These are phyloP conservation scores for Psilocybe azurescens DNA, from an alignment of 768 basidiomycete species.

Conservation along the genomic window DNA sequence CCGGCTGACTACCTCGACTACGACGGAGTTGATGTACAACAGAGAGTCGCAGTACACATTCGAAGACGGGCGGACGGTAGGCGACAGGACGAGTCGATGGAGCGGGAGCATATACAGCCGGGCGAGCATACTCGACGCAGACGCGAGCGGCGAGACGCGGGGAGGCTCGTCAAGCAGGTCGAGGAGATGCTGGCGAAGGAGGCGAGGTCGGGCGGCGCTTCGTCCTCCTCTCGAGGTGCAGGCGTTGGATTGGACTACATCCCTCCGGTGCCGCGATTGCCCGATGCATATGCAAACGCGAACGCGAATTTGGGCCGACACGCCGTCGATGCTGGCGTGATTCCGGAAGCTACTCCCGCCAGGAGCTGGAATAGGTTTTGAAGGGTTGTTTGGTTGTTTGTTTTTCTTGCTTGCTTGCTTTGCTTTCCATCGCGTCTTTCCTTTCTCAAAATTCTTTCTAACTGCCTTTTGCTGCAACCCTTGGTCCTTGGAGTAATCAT, in stretches of 20 bases:
- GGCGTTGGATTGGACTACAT: slow-evolving; percentile 22
- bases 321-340: neutral
- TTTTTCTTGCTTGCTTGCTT: slow-evolving; percentile 5
- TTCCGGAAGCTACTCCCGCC: slow-evolving; percentile 20
- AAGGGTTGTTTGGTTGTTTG: slow-evolving; percentile 16
- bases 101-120: slow-evolving; percentile 56
- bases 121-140: slow-evolving; percentile 55
- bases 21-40: neutral
- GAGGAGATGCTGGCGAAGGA: slow-evolving; percentile 53
- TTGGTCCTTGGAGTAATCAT: neutral
- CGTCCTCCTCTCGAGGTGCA: neutral
- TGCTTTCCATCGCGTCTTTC: slow-evolving; percentile 1
- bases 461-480: neutral
- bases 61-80: slow-evolving; percentile 26
- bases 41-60: neutral
- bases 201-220: slow-evolving; percentile 14
- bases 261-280: slow-evolving; percentile 53
- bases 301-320: slow-evolving; percentile 1
- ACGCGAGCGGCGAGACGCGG: slow-evolving; percentile 52
- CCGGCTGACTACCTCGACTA: neutral
- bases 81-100: slow-evolving; percentile 44
- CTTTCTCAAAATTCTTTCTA: neutral
- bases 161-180: slow-evolving; percentile 54
- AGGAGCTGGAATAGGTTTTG: slow-evolving; percentile 37
- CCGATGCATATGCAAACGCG: slow-evolving; percentile 33